Percentiles rank a stretch among this genome's conserved stretches.
Conservation (phyloP, 176 grass and related monocot species). For the Eragrostis nindensis region DNA sequence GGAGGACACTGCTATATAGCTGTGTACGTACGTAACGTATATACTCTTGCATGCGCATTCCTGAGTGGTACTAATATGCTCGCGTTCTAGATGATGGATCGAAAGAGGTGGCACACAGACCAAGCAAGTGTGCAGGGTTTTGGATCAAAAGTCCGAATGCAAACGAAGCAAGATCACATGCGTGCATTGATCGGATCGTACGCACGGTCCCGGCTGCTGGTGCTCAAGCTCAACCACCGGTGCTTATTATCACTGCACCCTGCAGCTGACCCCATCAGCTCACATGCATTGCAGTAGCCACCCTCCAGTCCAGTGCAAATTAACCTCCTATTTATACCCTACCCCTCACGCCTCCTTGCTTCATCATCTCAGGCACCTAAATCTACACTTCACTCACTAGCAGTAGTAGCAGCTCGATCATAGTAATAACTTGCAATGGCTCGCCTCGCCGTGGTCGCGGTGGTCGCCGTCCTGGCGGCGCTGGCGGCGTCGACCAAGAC, state of each 20-base stretch:
- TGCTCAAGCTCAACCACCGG: neutral
- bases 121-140: neutral
- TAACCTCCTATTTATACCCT: neutral
- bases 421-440: neutral
- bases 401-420: too few species aligned
- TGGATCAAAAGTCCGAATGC: conserved; percentile 9
- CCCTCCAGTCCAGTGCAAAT: neutral
- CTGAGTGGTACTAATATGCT: too few species aligned
- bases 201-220: neutral
- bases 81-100: too few species aligned
- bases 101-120: too few species aligned
- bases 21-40: too few species aligned
- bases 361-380: neutral
- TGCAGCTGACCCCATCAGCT: neutral
- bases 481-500: neutral
- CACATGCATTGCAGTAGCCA: neutral
- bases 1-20: too few species aligned
- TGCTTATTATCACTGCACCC: neutral
- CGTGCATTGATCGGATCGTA: neutral
- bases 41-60: too few species aligned
- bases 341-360: neutral
- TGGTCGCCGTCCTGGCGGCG: neutral
- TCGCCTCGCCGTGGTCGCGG: neutral
- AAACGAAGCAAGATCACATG: conserved; percentile 16
- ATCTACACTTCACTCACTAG: neutral